Percentiles rank a stretch among this genome's conserved stretches.
Evolutionary conservation across 2,329 filamentous ascomycete species (phyloP).

Genomic region (Alternaria rosae): DNA sequence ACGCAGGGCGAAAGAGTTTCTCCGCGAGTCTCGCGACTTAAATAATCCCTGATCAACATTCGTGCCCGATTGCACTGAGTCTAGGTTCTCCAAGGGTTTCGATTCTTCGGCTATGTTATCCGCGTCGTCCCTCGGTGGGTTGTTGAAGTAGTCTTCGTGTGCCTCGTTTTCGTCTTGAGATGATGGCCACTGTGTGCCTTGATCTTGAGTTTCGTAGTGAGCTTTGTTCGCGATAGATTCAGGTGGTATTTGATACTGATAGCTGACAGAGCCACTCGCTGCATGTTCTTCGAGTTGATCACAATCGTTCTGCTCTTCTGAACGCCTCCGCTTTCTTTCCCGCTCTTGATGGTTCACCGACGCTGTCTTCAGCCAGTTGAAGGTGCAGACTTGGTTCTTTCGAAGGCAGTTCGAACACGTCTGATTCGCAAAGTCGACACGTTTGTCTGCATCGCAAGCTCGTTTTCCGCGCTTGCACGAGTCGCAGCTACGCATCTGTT

Average conservation of each 20-base stretch:
- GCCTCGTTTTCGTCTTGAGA: neutral
- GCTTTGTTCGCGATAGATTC: neutral
- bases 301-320: slow-evolving; percentile 8
- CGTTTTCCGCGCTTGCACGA: slow-evolving; percentile 55
- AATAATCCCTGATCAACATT: neutral
- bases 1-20: neutral
- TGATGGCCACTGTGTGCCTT: neutral
- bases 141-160: neutral
- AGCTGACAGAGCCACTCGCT: slow-evolving; percentile 7
- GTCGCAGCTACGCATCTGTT: slow-evolving; percentile 50
- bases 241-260: neutral
- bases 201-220: neutral
- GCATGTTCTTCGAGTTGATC: neutral
- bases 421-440: slow-evolving; percentile 31
- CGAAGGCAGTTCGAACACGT: slow-evolving; percentile 53
- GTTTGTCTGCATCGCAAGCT: slow-evolving; percentile 51
- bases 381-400: slow-evolving; percentile 55
- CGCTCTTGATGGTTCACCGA: slow-evolving; percentile 2
- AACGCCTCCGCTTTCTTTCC: slow-evolving; percentile 10
- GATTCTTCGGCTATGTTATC: neutral
- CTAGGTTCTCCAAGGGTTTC: neutral
- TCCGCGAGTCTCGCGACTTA: neutral
- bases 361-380: slow-evolving; percentile 51
- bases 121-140: neutral
- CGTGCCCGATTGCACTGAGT: neutral